These are phyloP conservation scores for Pyricularia sp. DNA, from an alignment of 2,329 filamentous ascomycete genomes.

Conservation along the genomic window DNA sequence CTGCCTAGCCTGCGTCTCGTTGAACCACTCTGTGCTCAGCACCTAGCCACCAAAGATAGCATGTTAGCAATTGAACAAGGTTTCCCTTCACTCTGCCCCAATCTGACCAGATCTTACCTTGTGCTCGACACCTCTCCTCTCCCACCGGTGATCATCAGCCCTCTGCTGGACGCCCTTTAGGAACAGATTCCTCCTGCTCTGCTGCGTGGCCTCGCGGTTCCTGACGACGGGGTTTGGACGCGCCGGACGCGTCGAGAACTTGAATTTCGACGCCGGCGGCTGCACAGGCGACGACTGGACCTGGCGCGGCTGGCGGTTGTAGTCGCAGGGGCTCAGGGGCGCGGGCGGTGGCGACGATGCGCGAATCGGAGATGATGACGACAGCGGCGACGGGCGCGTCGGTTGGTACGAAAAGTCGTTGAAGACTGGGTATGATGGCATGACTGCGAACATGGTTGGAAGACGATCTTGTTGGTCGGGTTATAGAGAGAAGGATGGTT, in stretches of 20 bases:
- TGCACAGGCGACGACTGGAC: constrained; percentile 23
- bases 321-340: constrained; percentile 24
- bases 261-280: constrained; percentile 20
- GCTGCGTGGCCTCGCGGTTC: constrained; percentile 47
- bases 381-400: constrained; percentile 39
- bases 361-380: constrained; percentile 41
- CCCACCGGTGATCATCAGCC: constrained; percentile 45
- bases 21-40: constrained; percentile 28
- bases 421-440: constrained; percentile 26
- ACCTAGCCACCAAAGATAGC: constrained; percentile 14
- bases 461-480: background rate
- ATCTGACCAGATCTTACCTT: constrained; percentile 24
- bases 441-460: constrained; percentile 20
- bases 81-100: background rate
- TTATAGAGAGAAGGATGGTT: background rate
- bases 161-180: constrained; percentile 52
- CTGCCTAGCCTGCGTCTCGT: constrained; percentile 22
- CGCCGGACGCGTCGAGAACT: constrained; percentile 38
- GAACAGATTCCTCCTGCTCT: constrained; percentile 54
- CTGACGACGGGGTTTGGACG: constrained; percentile 52
- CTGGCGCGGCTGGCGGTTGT: constrained; percentile 10
- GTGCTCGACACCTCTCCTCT: constrained; percentile 49
- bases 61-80: background rate
- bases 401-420: constrained; percentile 22
- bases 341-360: constrained; percentile 30